These are phyloP conservation scores for Dioszegia hungarica DNA, from an alignment of 768 basidiomycete species.

Conservation along the genomic window DNA sequence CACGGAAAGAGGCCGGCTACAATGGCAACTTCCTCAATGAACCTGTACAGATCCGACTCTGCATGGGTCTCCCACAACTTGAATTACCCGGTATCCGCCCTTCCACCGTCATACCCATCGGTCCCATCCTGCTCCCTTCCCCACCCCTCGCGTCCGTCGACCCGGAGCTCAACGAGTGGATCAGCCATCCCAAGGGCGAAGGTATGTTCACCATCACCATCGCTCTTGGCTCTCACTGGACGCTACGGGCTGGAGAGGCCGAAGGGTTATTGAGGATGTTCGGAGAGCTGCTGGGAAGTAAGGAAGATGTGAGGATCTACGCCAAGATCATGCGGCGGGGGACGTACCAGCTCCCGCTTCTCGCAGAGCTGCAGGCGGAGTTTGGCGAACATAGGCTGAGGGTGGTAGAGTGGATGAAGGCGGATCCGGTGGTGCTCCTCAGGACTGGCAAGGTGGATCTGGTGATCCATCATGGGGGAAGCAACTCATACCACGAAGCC, in stretches of 20 bases:
- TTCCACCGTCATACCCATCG: constrained; percentile 5
- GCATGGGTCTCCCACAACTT: constrained; percentile 16
- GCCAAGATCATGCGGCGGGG: constrained; percentile 15
- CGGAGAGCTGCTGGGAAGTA: constrained; percentile 1
- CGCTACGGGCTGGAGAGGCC: constrained; percentile 3
- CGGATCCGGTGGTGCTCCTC: constrained; percentile 18
- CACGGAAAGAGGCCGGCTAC: constrained; percentile 16
- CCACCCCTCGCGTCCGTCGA: constrained; percentile 11
- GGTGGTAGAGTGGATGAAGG: constrained; percentile 21
- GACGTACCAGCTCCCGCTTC: background rate
- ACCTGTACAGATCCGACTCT: background rate
- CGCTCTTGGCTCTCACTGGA: constrained; percentile 19
- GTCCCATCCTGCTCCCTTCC: constrained; percentile 16
- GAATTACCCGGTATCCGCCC: constrained; percentile 16
- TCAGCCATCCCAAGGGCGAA: background rate
- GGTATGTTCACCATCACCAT: constrained; percentile 11
- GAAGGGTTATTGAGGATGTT: constrained; percentile 10
- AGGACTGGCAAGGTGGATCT: constrained; percentile 12
- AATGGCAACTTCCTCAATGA: constrained; percentile 6
- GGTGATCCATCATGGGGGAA: constrained; percentile 15
- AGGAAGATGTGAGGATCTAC: constrained; percentile 18
- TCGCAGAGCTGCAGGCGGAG: background rate
- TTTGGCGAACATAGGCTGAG: constrained; percentile 11
- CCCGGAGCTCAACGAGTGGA: constrained; percentile 14
- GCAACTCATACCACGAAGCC: constrained; percentile 19